Evolutionary conservation across 2,329 filamentous ascomycete species (phyloP), one percentile per base, ranked within the genome.

Genomic region (Cladophialophora yegresii): DNA sequence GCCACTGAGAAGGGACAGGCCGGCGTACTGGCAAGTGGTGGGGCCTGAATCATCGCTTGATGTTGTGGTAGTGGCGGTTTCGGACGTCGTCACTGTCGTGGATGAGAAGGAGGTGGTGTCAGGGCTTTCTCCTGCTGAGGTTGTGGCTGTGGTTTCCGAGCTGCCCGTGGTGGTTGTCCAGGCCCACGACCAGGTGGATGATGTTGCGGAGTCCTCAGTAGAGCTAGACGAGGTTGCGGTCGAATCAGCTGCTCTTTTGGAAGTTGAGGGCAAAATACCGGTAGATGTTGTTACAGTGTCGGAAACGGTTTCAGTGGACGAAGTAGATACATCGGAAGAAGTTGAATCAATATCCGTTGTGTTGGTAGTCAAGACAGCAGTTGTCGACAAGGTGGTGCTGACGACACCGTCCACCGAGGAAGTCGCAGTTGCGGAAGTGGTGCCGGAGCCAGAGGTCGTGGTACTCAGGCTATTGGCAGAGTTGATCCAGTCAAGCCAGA

Each of bases 401-500:
- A n/a, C 56, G 9, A 22, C n/a, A 55, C 40, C 12, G 40, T 47
- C 26, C 4, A n/a, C 3, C 2, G 36, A 45, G 20, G 54, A 57
- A 26, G 56, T 36, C n/a, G 50, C 13, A 28, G 36, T 45, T 9
- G 36, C 20, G 8, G 55, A 50, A 10, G 22, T 45, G 13, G 23
- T 32, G 3, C 8, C 23, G 20, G 54, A 28, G 20, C 22, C 47
- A 5, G 55, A 33, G 55, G 22, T 58, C 3, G 40, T 40, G 36
- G 36, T 43, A 26, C 36, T 58, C 33, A 51, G 56, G 36, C 12
- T 57, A 53, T 13, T 50, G 23, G 12, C n/a, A 43, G 54, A 53
- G 53, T 45, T 59, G 30, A 58, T 56, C 66, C 66, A 68, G 20
- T 68, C 66, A 10, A 51, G 57, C 66, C 66, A 68, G 7, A 64